A percentile compares a stretch with the other conserved stretches of the same genome.
phyloP scores from a whole-genome alignment of 2,329 filamentous ascomycete genomes.

The Pseudopyricularia cyperi region DNA sequence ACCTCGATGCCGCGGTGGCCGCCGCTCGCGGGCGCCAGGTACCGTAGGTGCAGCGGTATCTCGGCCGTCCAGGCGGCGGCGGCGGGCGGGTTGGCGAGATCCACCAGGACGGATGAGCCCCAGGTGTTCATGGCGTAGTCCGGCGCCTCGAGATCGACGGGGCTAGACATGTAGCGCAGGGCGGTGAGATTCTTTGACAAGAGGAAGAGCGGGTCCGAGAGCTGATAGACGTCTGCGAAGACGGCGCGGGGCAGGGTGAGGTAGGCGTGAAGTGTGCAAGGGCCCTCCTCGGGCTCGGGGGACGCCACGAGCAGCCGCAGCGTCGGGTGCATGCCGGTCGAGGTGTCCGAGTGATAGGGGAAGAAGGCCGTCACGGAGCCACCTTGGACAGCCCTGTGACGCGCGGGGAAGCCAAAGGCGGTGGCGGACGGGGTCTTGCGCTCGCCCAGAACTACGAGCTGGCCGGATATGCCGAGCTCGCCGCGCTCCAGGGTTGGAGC shows the following conservation, averaged over 20 bases:
- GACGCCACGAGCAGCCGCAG: slow-evolving; percentile 53
- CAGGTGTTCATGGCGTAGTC: slow-evolving; percentile 64
- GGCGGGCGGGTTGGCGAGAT: slow-evolving; percentile 46
- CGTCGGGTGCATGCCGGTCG: slow-evolving; percentile 67
- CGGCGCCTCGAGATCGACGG: slow-evolving; percentile 83
- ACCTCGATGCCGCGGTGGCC: slow-evolving; percentile 45
- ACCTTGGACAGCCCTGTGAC: slow-evolving; percentile 48
- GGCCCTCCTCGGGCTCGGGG: slow-evolving; percentile 23
- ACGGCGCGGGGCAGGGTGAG: slow-evolving; percentile 69
- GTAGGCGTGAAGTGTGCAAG: slow-evolving; percentile 66
- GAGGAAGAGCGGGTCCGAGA: slow-evolving; percentile 64
- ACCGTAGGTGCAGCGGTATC: slow-evolving; percentile 77
- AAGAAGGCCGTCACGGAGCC: not conserved
- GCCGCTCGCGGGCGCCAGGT: slow-evolving; percentile 49
- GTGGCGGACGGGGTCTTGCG: slow-evolving; percentile 60
- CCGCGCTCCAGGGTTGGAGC: slow-evolving; percentile 48
- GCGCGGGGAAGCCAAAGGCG: slow-evolving; percentile 71
- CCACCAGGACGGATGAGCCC: slow-evolving; percentile 68
- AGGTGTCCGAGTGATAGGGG: slow-evolving; percentile 7
- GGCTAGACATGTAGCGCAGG: slow-evolving; percentile 56
- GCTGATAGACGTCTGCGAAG: slow-evolving; percentile 81
- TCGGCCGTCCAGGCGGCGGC: slow-evolving; percentile 47
- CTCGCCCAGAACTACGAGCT: slow-evolving; percentile 66
- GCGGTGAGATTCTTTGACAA: slow-evolving; percentile 63
- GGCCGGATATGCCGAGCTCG: slow-evolving; percentile 66